Evolutionary conservation across 1,284 basidiomycete species (phyloP), one percentile per base, ranked within the genome.

Genomic region (Leccinum pachyderme): DNA sequence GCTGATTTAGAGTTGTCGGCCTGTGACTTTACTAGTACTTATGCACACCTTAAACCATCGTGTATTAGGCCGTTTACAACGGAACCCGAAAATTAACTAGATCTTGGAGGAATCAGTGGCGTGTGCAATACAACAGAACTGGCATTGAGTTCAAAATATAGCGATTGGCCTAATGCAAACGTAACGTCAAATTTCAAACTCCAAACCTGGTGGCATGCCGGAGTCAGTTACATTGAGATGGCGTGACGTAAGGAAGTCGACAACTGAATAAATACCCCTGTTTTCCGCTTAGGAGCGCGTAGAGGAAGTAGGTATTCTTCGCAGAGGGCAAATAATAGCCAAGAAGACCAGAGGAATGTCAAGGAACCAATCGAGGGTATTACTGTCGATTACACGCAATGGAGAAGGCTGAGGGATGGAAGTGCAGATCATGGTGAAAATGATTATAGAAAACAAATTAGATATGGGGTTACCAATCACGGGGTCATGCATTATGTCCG

Each of bases 401-500:
- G 18, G 9, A 39, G 18, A 22, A 46, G 44, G 15, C 15, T 9
- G 44, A 11, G 27, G 15, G 25, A 15, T n/a, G 13, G 24, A 1
- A 25, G 15, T 15, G 15, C 5, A 13, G 24, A 22, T 24, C 22
- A 32, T 44, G 4, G 8, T 33, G 15, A 33, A 24, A 54, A 54
- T 29, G 5, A 4, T 24, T n/a, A 18, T 13, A n/a, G 5, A 9
- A 15, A 18, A 32, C 8, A 12, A n/a, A n/a, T 25, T 43, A 5
- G 18, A 27, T 48, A 3, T 11, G 24, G 15, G 15, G 7, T 18
- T 7, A 53, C 46, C 12, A 7, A 48, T 50, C 18, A 46, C 8
- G 43, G 24, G 13, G 9, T 65, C 53, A 70, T 18, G 1, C 18
- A 18, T 18, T 18, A 18, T 31, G 53, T 18, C 41, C 47, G 63